Evolutionary conservation across 208 protist genomes (phyloP), one percentile per base, ranked within the genome.

Genomic region (Angomonas ambiguus): DNA sequence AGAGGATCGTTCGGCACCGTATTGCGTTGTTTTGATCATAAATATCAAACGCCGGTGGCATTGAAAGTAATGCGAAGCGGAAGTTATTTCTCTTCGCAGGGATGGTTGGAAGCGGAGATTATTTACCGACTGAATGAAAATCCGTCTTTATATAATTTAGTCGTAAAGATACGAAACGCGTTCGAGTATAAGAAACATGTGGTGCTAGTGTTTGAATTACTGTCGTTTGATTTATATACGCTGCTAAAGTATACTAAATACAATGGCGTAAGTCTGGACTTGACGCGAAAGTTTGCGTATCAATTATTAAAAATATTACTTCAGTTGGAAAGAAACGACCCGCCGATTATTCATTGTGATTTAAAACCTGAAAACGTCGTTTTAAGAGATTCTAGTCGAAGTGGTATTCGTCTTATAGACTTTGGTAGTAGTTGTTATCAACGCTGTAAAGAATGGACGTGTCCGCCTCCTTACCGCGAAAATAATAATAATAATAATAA

Each of bases 341-440:
- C 98, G 5, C 81, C 96, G 27, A 94, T 99, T 49, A 98, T 99
- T 66, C 98, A 99, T 71, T 99, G 97, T 62, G 98, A 99, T 74
- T 72, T 99, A n/a, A 99, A 99, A 71, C 94, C 94, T 2, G 95
- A 98, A 62, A 98, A 98, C 68, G 93, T 98, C 32, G 68, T 98
- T 20, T 77, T 98, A 35, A 72, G 76, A 56, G 83, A 93, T 56
- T 84, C 86, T 13, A 92, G 95, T 61, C 80, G 94, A 35, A 96
- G 79, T 33, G 92, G 85, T 20, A 98, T 99, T 58, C 85, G 84
- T 27, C 80, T 96, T 16, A 99, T 99, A 57, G 98, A 99, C 77
- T 99, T 99, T 83, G 98, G 98, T 31, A 97, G 84, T 27, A 85
- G 94, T n/a, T 99, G 97, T 70, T 96, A 93, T 67, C 68, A 89